phyloP scores from a whole-genome alignment of 1,139 yeast genomes.

The Sugiyamaella castrensis region DNA sequence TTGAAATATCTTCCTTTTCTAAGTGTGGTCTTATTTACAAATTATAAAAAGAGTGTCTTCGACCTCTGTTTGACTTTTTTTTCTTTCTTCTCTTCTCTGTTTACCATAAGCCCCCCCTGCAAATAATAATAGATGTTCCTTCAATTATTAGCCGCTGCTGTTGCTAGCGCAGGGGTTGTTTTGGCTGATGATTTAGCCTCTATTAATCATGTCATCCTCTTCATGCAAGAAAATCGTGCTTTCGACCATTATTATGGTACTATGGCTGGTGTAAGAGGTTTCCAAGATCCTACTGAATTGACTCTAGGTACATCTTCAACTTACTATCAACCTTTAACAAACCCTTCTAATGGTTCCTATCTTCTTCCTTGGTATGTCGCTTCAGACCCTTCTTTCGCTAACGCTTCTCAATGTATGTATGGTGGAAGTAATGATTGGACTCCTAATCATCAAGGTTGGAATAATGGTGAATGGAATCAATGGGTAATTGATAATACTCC shows the following conservation, averaged over 20 bases:
- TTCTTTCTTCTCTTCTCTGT: no score
- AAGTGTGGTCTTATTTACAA: no score
- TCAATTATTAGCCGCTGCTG: not conserved
- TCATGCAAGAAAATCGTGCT: conserved; percentile 34
- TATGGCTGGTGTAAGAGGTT: conserved; percentile 33
- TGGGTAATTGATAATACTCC: conserved; percentile 30
- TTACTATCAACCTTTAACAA: conserved; percentile 18
- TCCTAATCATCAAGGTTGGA: conserved; percentile 29
- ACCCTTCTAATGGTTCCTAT: conserved; percentile 11
- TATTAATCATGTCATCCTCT: conserved; percentile 28
- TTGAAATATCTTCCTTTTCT: no score
- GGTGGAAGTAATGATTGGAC: conserved; percentile 31
- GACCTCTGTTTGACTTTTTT: no score
- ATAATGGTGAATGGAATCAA: conserved; percentile 24
- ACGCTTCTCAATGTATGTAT: conserved; percentile 26
- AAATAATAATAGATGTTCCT: not conserved
- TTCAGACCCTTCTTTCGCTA: conserved; percentile 21
- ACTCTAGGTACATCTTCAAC: conserved; percentile 8
- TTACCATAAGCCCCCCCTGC: no score
- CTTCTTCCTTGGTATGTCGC: conserved; percentile 23
- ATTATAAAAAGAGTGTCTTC: no score
- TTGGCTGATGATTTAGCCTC: conserved; percentile 60
- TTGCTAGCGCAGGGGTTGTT: not conserved
- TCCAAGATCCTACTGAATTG: conserved; percentile 31
- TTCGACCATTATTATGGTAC: conserved; percentile 33